Evolutionary conservation across 1,139 yeast species (phyloP).

Genomic region (Starmera stellimalicola): DNA sequence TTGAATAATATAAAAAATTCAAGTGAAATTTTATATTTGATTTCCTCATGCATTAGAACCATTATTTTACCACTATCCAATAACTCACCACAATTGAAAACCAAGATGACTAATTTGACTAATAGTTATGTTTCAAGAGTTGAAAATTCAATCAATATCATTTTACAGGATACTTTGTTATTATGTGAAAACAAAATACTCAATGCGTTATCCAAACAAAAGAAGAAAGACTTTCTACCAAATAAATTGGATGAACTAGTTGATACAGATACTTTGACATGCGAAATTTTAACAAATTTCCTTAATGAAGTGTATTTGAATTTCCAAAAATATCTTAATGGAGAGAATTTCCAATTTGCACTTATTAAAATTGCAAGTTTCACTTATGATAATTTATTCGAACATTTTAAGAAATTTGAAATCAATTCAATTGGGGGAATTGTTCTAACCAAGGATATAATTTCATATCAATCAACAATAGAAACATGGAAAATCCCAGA

Average conservation of each 20-base stretch:
- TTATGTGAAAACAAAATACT: conserved; percentile 39
- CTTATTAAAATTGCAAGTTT: conserved; percentile 52
- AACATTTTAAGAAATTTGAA: conserved; percentile 67
- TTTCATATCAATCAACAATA: conserved; percentile 64
- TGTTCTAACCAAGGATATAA: conserved; percentile 76
- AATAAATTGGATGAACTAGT: conserved; percentile 38
- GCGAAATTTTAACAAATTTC: conserved; percentile 52
- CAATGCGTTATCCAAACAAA: conserved; percentile 47
- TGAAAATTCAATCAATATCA: conserved; percentile 59
- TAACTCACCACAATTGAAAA: conserved; percentile 51
- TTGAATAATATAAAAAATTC: conserved; percentile 45
- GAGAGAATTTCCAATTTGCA: conserved; percentile 43
- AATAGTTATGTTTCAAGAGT: conserved; percentile 60
- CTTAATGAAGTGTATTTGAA: conserved; percentile 35
- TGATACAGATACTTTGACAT: conserved; percentile 62
- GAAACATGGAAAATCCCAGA: conserved; percentile 62
- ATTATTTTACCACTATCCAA: conserved; percentile 66
- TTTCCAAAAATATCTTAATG: conserved; percentile 32
- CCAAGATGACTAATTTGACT: conserved; percentile 52
- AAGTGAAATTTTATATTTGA: conserved; percentile 53
- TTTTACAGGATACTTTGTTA: conserved; percentile 51
- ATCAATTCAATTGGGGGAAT: conserved; percentile 81
- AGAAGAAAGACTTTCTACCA: conserved; percentile 49
- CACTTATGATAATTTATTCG: conserved; percentile 51
- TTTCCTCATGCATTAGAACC: conserved; percentile 65